phyloP scores from a whole-genome alignment of 1,139 yeast genomes.

The Suhomyces chickasaworum region DNA sequence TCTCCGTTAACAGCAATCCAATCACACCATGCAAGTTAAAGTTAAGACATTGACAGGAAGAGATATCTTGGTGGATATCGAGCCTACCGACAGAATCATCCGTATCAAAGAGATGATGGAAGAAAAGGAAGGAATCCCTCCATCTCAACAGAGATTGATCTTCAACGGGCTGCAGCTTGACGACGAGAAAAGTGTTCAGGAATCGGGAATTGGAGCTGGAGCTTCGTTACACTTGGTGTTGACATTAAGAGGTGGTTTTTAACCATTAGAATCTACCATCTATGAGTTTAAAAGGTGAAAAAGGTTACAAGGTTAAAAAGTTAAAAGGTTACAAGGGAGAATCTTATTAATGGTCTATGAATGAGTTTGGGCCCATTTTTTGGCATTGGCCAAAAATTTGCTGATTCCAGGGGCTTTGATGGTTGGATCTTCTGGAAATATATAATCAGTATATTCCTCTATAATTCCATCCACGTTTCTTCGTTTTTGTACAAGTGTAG shows the following conservation, averaged over 20 bases:
- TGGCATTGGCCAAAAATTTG: slow-evolving; percentile 64
- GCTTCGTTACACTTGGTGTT: slow-evolving; percentile 85
- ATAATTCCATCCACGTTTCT: slow-evolving; percentile 46
- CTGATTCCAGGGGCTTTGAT: slow-evolving; percentile 34
- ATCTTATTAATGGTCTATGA: neutral
- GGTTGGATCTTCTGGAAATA: slow-evolving; percentile 64
- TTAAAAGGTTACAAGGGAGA: neutral
- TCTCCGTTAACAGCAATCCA: slow-evolving; percentile 3
- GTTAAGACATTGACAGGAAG: slow-evolving; percentile 81
- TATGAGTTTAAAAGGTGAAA: neutral
- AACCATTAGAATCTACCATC: neutral
- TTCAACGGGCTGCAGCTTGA: slow-evolving; percentile 91
- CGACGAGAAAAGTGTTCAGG: slow-evolving; percentile 69
- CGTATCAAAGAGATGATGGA: slow-evolving; percentile 91
- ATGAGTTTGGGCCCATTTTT: slow-evolving; percentile 50
- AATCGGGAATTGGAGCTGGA: slow-evolving; percentile 71
- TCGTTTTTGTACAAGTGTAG: slow-evolving; percentile 55
- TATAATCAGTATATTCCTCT: slow-evolving; percentile 62
- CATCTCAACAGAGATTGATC: slow-evolving; percentile 89
- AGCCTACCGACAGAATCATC: slow-evolving; percentile 72
- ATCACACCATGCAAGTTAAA: slow-evolving; percentile 56
- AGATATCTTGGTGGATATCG: slow-evolving; percentile 81
- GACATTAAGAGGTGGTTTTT: slow-evolving; percentile 81
- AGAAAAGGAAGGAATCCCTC: slow-evolving; percentile 97
- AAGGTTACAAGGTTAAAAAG: neutral